Conservation (phyloP, 106 monocot species). For the Agapanthus africanus region DNA sequence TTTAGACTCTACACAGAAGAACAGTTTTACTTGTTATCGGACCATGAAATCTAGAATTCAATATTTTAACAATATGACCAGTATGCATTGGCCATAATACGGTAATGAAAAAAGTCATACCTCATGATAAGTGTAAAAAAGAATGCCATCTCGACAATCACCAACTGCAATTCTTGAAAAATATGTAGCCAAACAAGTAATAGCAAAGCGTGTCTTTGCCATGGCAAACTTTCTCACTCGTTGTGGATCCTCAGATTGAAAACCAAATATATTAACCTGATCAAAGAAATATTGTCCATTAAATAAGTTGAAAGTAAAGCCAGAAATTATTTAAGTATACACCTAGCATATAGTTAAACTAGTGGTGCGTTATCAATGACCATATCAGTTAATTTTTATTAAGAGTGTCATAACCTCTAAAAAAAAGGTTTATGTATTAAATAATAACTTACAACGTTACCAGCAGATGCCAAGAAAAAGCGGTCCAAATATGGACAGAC, state of each 20-base stretch:
- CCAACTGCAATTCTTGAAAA: conserved; percentile 78
- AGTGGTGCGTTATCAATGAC: neutral
- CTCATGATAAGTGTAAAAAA: conserved; percentile 83
- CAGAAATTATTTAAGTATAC: neutral
- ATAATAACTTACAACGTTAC: conserved; percentile 71
- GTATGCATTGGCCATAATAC: neutral
- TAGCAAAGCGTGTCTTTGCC: conserved; percentile 75
- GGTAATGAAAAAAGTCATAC: conserved; percentile 21
- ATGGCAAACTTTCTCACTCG: conserved; percentile 50
- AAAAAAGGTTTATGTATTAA: too few relatives aligned
- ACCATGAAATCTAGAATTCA: neutral
- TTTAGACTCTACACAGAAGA: conserved; percentile 42
- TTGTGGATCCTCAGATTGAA: conserved; percentile 61
- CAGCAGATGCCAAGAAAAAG: conserved; percentile 83
- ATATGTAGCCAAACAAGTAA: conserved; percentile 66
- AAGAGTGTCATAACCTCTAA: neutral
- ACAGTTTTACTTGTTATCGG: neutral
- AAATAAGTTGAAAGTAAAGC: neutral
- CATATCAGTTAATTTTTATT: neutral
- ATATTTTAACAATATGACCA: neutral
- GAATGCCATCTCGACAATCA: conserved; percentile 98
- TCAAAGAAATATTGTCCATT: conserved; percentile 1
- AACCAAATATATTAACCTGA: conserved; percentile 78
- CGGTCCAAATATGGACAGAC: conserved; percentile 65
- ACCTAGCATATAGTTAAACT: neutral